phyloP scores from a whole-genome alignment of 306 rosid genomes.

The Sechiopsis laciniata region DNA sequence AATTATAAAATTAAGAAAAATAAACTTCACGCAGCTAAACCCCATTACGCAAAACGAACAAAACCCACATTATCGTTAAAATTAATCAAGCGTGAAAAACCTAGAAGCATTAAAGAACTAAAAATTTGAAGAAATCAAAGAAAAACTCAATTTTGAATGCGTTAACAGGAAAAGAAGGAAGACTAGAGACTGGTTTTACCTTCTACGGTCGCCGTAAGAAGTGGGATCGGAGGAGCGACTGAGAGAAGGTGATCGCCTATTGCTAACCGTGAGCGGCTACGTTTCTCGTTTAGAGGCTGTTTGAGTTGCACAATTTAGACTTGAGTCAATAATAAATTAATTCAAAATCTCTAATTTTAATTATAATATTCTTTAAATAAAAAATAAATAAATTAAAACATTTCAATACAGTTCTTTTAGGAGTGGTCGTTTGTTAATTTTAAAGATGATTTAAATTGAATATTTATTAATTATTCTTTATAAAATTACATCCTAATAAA shows the following conservation, averaged over 20 bases:
- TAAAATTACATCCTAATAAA: too few species aligned
- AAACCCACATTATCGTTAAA: not conserved
- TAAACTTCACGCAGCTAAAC: not conserved
- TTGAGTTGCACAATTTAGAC: too few species aligned
- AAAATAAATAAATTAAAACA: too few species aligned
- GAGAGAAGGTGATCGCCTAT: too few species aligned
- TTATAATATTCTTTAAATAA: too few species aligned
- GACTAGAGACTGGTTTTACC: slow-evolving; percentile 37
- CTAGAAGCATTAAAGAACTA: not conserved
- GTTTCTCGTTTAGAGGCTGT: too few species aligned
- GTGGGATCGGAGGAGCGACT: slow-evolving; percentile 67
- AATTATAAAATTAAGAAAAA: not conserved
- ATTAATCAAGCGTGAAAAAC: not conserved
- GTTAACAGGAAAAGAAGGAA: not conserved
- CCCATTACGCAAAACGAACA: not conserved
- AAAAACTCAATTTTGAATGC: not conserved
- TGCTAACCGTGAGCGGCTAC: slow-evolving; percentile 44
- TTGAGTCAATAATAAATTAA: too few species aligned
- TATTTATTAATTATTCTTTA: too few species aligned
- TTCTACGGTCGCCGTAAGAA: slow-evolving; percentile 82
- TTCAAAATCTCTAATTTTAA: too few species aligned
- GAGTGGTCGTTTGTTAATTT: too few species aligned
- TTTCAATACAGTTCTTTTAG: too few species aligned
- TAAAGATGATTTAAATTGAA: too few species aligned
- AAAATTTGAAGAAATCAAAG: not conserved